Base-by-base conservation (phyloP, 805 yeast species). In the Yarrowia bubula region DNA sequence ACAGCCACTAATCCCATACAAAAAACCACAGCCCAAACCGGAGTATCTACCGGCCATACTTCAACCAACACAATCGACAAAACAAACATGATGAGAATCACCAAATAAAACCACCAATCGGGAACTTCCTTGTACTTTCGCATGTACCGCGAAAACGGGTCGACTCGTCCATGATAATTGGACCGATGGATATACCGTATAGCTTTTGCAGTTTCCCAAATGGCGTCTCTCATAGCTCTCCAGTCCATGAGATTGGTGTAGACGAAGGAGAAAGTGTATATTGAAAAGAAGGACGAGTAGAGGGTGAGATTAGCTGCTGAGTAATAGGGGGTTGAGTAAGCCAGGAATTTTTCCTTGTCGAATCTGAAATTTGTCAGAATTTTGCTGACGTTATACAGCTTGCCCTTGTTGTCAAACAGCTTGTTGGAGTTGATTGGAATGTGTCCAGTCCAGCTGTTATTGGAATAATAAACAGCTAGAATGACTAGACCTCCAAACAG, bases 291-390 rank as follows among this genome's bases (percentile, higher is more conserved):
- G 0, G 86, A 81, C 22, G 89, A 88, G 70, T 85, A 85, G 17
- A 79, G 72, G 7, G 68, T 67, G 53, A 69, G 31, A 47, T 61
- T 55, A 28, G 66, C 89, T 9, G 90, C 89, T 35, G 84, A 71
- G 70, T 84, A 85, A 73, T 81, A 86, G 8, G 90, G 90, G 8
- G 89, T 88, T 0, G 90, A 86, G 74, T 87, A 87, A 8, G 75
- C 73, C 70, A 81, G 73, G 73, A 86, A 87, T 4, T 77, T 83
- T 10, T 73, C 75, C 58, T 75, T 73, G 70, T 82, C 77, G 67
- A 86, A 79, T 1, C 31, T 28, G 38, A 66, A 67, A 13, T 68
- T 42, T 2, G 55, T 51, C 51, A 86, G 71, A 18, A 86, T 78
- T 63, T 79, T 72, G 17, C 78, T 78, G 57, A 85, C 83, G 32